A percentile compares a stretch with the other conserved stretches of the same genome.
These are phyloP conservation scores for Calonectria crousiana DNA, from an alignment of 2,329 filamentous ascomycete species.

Conservation along the genomic window DNA sequence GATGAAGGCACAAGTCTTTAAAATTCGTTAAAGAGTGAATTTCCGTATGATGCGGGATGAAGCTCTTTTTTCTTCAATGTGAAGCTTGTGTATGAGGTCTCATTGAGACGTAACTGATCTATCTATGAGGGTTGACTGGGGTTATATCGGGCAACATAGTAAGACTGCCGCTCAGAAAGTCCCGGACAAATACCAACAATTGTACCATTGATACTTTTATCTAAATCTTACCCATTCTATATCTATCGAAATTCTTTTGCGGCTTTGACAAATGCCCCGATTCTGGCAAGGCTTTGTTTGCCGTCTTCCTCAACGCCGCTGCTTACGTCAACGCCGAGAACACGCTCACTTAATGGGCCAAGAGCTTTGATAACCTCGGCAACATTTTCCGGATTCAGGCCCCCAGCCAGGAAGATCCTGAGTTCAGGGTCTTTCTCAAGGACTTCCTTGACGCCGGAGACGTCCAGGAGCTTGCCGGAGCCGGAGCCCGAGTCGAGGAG, in stretches of 20 bases:
- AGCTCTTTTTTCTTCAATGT: too few species aligned
- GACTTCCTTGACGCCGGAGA: conserved; percentile 74
- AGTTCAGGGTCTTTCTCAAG: conserved; percentile 78
- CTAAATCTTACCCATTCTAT: not conserved
- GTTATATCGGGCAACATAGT: not conserved
- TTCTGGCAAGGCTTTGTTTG: conserved; percentile 83
- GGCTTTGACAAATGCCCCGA: conserved; percentile 81
- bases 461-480: conserved; percentile 82
- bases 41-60: not conserved
- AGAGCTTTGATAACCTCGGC: conserved; percentile 72
- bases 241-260: conserved; percentile 72
- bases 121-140: not conserved
- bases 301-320: conserved; percentile 92
- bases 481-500: conserved; percentile 90
- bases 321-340: conserved; percentile 91
- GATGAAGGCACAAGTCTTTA: not conserved
- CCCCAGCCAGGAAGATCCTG: conserved; percentile 85
- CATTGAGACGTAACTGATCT: not conserved
- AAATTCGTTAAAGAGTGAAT: not conserved
- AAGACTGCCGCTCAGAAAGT: not conserved
- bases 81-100: not conserved
- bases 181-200: not conserved
- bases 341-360: conserved; percentile 69
- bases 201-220: conserved; percentile 22
- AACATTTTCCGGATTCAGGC: conserved; percentile 85